A percentile compares a stretch with the other conserved stretches of the same genome.
phyloP scores from a whole-genome alignment of 106 monocot species.

The Apostasia shenzhenica region DNA sequence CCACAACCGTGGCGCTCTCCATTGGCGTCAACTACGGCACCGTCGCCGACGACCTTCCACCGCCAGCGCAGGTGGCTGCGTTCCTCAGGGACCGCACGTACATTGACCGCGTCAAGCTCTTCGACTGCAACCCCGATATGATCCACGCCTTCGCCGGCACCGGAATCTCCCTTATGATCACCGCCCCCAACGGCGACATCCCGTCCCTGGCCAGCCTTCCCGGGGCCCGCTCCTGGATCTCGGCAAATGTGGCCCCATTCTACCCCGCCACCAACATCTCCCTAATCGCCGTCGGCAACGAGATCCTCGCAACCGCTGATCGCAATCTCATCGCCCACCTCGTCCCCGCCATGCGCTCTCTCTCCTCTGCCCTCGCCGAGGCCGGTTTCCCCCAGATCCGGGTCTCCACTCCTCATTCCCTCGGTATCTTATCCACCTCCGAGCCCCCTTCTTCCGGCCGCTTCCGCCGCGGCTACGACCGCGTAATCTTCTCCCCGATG shows the following conservation, averaged over 20 bases:
- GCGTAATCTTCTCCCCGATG: constrained; percentile 61
- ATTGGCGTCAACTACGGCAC: constrained; percentile 76
- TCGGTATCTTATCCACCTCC: constrained; percentile 60
- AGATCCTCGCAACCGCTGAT: constrained; percentile 47
- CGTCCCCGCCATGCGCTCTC: constrained; percentile 44
- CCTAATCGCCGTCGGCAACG: constrained; percentile 63
- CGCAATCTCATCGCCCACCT: constrained; percentile 36
- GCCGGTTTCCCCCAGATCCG: constrained; percentile 29
- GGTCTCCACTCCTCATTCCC: constrained; percentile 84
- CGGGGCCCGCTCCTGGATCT: constrained; percentile 37
- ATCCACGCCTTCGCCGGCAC: constrained; percentile 57
- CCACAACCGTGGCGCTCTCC: not conserved
- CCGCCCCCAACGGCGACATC: constrained; percentile 48
- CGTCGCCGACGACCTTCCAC: constrained; percentile 47
- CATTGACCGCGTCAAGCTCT: constrained; percentile 55
- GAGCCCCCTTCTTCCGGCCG: constrained; percentile 60
- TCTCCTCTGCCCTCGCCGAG: constrained; percentile 47
- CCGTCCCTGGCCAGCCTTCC: constrained; percentile 29
- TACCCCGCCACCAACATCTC: constrained; percentile 46
- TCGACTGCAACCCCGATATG: constrained; percentile 35
- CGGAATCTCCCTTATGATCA: constrained; percentile 31
- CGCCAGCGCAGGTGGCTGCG: constrained; percentile 44
- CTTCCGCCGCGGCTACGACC: constrained; percentile 67
- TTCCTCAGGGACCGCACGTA: constrained; percentile 48
- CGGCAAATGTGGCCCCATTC: constrained; percentile 22